A percentile compares a stretch with the other conserved stretches of the same genome.
These are phyloP conservation scores for Ceratobasidium sp. DNA, from an alignment of 1,284 basidiomycete genomes.

Conservation along the genomic window DNA sequence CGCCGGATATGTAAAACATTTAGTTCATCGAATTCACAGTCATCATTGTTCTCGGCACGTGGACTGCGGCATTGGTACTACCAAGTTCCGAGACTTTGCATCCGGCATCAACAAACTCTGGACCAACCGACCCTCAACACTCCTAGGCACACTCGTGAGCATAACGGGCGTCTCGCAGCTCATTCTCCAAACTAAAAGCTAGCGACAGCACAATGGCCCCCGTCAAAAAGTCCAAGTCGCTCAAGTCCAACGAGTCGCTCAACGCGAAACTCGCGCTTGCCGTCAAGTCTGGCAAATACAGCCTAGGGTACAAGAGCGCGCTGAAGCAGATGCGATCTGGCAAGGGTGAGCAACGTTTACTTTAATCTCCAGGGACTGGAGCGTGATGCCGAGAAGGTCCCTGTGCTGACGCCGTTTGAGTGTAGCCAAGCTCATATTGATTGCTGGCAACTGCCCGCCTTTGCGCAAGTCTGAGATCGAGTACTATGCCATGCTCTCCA, in stretches of 20 bases:
- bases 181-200: neutral
- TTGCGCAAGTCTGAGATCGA: constrained; percentile 99
- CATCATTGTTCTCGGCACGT: neutral
- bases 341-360: constrained; percentile 81
- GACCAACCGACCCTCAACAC: constrained; percentile 8
- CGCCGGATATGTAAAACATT: neutral
- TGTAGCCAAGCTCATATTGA: constrained; percentile 97
- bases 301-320: constrained; percentile 95
- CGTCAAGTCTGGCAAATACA: constrained; percentile 97
- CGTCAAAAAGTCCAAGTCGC: constrained; percentile 92
- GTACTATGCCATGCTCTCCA: constrained; percentile 99
- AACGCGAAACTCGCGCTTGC: constrained; percentile 96
- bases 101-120: constrained; percentile 23
- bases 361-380: constrained; percentile 84
- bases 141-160: constrained; percentile 22
- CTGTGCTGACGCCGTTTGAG: constrained; percentile 66
- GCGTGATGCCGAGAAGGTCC: constrained; percentile 97
- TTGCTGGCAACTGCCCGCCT: constrained; percentile 99
- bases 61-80: constrained; percentile 1
- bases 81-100: constrained; percentile 17
- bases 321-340: constrained; percentile 98
- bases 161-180: neutral
- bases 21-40: neutral
- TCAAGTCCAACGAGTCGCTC: constrained; percentile 95
- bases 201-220: constrained; percentile 77